phyloP scores from a whole-genome alignment of 768 basidiomycete species.

The Pulveroboletus sp. region DNA sequence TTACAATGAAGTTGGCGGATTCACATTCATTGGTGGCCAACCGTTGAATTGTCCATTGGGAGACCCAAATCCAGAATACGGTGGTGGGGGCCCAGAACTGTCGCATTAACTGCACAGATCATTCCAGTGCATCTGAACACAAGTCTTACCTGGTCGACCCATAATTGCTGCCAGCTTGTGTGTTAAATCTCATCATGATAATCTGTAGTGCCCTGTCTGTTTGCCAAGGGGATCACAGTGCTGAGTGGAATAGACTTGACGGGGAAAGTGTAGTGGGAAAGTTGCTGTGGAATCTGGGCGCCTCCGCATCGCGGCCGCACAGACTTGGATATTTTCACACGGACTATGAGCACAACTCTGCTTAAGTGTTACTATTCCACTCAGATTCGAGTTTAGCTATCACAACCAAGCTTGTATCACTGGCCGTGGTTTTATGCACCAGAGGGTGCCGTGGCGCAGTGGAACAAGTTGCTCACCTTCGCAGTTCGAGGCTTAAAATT shows the following conservation, averaged over 20 bases:
- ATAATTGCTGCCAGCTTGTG: neutral
- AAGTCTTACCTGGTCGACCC: constrained; percentile 7
- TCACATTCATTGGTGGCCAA: neutral
- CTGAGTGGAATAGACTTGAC: no score
- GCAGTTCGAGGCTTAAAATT: no score
- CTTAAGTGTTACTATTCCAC: no score
- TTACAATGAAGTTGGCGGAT: constrained; percentile 1
- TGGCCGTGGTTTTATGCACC: no score
- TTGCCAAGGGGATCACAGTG: neutral
- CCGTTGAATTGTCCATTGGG: neutral
- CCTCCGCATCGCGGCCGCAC: no score
- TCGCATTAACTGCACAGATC: neutral
- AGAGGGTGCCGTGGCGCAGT: no score
- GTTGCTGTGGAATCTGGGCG: neutral
- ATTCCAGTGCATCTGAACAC: no score
- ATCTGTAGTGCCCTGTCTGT: neutral
- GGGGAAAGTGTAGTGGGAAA: neutral
- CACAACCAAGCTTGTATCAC: no score
- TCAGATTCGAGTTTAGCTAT: no score
- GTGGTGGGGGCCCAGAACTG: constrained; percentile 6
- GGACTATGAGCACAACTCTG: no score
- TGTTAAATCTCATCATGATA: neutral
- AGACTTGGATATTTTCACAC: no score
- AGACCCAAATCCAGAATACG: constrained; percentile 2
- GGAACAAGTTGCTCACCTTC: no score